Evolutionary conservation across 1,284 basidiomycete genomes (phyloP), one percentile per base, ranked within the genome.

Genomic region (Pseudozyma tsukubaensis): DNA sequence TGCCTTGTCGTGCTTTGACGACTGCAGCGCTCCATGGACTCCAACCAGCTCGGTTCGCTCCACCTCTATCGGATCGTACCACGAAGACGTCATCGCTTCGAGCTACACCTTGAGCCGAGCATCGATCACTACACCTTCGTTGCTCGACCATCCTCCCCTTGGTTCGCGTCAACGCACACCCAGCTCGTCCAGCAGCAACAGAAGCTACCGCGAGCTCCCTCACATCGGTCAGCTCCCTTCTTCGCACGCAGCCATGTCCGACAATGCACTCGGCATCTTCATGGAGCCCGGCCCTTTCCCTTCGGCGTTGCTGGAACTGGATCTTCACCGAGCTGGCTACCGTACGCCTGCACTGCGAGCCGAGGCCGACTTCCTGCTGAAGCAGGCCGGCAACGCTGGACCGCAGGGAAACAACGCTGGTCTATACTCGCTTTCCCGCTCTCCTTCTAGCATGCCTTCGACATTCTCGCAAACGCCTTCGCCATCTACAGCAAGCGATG

Each of bases 31-130:
- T n/a, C 44, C 55, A 10, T 51, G 57, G 59, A 64, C 67, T 18
- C 67, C 67, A 2, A 70, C 60, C 37, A 70, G 67, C 67, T 70
- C 60, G 35, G 34, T 70, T 1, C 67, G 67, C 18, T 63, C 60
- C 34, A 70, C 67, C 4, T 59, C 56, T 29, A 42, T 16, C 16
- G 44, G 19, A 11, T 16, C 36, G 14, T 36, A 48, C 4, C 47
- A 43, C n/a, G 52, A 35, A 3, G 49, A 63, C 5, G 21, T 44
- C 48, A 34, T 47, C 19, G 37, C 43, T 7, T 37, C 44, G 32
- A 55, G 50, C 53, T 40, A 40, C 39, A 19, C 36, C 0, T 45
- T 35, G 18, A 53, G 49, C 40, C 53, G 50, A 44, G 10, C 44
- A 24, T 49, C 39, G 24, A 29, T 60, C 49, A 21, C 19, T n/a